phyloP scores from a whole-genome alignment of 2,329 filamentous ascomycete species.

The Xylaria sp. region DNA sequence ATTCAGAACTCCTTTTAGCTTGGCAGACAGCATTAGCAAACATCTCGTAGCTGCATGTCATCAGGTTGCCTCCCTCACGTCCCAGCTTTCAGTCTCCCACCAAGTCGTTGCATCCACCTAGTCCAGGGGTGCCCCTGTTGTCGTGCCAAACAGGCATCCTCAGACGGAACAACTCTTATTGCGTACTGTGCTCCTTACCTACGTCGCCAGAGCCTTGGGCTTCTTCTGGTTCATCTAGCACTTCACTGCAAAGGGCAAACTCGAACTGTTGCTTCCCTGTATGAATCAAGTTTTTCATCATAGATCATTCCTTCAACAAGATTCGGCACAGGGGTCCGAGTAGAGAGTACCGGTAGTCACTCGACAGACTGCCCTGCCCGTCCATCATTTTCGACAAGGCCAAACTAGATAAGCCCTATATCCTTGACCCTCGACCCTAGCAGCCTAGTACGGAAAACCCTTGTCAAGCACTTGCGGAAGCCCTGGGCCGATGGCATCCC shows the following conservation, averaged over 20 bases:
- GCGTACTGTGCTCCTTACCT: constrained; percentile 23
- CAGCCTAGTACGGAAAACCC: constrained; percentile 8
- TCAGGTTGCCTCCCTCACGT: constrained; percentile 27
- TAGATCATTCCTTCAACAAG: constrained; percentile 7
- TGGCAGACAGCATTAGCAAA: constrained; percentile 20
- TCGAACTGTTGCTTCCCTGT: constrained; percentile 8
- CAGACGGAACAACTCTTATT: constrained; percentile 30
- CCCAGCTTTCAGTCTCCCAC: constrained; percentile 22
- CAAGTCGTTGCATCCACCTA: constrained; percentile 22
- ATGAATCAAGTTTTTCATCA: constrained; percentile 12
- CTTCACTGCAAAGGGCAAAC: constrained; percentile 21
- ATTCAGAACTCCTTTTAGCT: constrained; percentile 13
- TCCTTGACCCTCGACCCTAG: constrained; percentile 9
- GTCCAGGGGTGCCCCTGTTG: constrained; percentile 24
- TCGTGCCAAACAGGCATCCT: constrained; percentile 24
- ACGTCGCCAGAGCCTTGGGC: constrained; percentile 21
- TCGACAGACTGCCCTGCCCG: background rate
- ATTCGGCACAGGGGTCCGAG: constrained; percentile 12
- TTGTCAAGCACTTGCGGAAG: constrained; percentile 15
- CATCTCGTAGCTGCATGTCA: constrained; percentile 26
- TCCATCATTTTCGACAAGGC: constrained; percentile 8
- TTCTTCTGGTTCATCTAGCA: constrained; percentile 23
- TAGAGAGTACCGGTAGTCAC: background rate
- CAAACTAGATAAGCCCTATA: constrained; percentile 10
- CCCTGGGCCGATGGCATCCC: constrained; percentile 8